Percentiles rank a stretch among this genome's conserved stretches.
Evolutionary conservation across 2,329 filamentous ascomycete species (phyloP).

Genomic region (Fusarium sp.): DNA sequence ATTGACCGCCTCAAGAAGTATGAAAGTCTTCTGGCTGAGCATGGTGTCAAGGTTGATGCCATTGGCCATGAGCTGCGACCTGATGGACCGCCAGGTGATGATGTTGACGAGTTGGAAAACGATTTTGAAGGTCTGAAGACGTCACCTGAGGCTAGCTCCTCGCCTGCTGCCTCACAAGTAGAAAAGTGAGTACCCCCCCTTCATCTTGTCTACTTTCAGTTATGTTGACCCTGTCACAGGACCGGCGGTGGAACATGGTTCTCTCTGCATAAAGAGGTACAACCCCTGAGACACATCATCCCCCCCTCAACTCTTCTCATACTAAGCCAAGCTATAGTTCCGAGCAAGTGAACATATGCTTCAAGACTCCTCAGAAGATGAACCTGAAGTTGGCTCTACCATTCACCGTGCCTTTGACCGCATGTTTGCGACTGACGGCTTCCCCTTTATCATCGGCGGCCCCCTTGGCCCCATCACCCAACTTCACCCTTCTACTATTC

Average conservation of each 20-base stretch:
- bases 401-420: slow-evolving; percentile 69
- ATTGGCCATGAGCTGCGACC: slow-evolving; percentile 61
- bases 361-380: slow-evolving; percentile 68
- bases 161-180: slow-evolving; percentile 43
- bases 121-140: slow-evolving; percentile 66
- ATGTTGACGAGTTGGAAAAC: slow-evolving; percentile 66
- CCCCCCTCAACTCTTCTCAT: neutral
- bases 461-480: slow-evolving; percentile 55
- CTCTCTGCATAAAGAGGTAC: slow-evolving; percentile 63
- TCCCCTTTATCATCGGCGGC: slow-evolving; percentile 66
- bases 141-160: slow-evolving; percentile 58
- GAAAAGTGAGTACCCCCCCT: slow-evolving; percentile 39
- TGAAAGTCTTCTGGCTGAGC: slow-evolving; percentile 71
- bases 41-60: slow-evolving; percentile 76
- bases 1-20: slow-evolving; percentile 76
- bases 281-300: slow-evolving; percentile 11
- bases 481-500: slow-evolving; percentile 64
- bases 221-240: slow-evolving; percentile 22
- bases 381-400: slow-evolving; percentile 62
- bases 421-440: slow-evolving; percentile 68
- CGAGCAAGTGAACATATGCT: slow-evolving; percentile 60
- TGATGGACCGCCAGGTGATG: slow-evolving; percentile 53
- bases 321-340: slow-evolving; percentile 52
- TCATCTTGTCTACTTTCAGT: neutral
- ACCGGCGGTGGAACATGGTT: slow-evolving; percentile 54